Percentiles rank a stretch among this genome's conserved stretches.
phyloP scores from a whole-genome alignment of 129 eudicot species.

The Flaveria linearis region DNA sequence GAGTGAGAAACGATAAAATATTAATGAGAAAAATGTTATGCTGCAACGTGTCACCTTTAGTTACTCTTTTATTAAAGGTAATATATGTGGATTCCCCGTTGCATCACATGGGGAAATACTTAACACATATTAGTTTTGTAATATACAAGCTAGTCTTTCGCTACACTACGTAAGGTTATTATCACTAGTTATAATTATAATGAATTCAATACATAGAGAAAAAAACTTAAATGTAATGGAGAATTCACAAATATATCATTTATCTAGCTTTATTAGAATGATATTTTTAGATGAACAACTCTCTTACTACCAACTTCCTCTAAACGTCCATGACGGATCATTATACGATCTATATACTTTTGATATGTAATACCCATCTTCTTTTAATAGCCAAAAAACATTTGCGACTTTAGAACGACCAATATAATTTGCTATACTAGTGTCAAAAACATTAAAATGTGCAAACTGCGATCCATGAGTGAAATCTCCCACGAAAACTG shows the following conservation, averaged over 20 bases:
- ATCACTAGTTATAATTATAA: too few species aligned
- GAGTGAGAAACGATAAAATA: too few species aligned
- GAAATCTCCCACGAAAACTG: neutral
- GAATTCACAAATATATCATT: neutral
- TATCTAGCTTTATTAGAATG: neutral
- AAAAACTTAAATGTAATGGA: neutral
- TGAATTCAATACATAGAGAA: too few species aligned
- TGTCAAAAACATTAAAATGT: neutral
- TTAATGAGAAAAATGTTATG: too few species aligned
- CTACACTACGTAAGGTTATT: too few species aligned
- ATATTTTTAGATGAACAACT: neutral
- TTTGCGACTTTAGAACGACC: neutral
- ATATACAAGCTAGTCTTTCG: too few species aligned
- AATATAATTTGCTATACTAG: neutral
- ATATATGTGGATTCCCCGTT: too few species aligned
- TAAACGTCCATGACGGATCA: conserved; percentile 7
- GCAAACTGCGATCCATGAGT: neutral
- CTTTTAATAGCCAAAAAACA: conserved; percentile 19
- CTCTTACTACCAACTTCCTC: neutral
- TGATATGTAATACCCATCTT: conserved; percentile 21
- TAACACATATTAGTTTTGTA: too few species aligned
- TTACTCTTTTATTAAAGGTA: too few species aligned
- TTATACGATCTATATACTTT: neutral
- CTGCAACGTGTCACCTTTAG: too few species aligned
- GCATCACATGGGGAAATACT: too few species aligned